phyloP scores from a whole-genome alignment of 2,329 filamentous ascomycete species.

The Paracamarosporium sp. region DNA sequence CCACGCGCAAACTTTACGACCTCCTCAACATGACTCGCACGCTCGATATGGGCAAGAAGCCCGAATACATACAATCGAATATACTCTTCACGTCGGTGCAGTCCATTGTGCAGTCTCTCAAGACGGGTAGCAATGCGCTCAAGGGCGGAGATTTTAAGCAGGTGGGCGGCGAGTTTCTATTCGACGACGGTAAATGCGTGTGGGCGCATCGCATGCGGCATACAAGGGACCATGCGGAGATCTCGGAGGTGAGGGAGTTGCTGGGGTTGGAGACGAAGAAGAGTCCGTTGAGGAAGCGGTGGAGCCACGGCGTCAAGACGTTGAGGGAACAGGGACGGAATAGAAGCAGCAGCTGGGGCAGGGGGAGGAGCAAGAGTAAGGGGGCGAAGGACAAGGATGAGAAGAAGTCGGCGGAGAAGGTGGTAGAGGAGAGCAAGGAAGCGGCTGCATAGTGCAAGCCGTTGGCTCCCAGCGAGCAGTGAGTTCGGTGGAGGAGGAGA shows the following conservation, averaged over 20 bases:
- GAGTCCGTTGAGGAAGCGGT: slow-evolving; percentile 36
- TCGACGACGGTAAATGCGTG: slow-evolving; percentile 71
- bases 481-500: too few species aligned
- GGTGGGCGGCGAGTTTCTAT: slow-evolving; percentile 81
- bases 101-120: slow-evolving; percentile 67
- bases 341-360: slow-evolving; percentile 38
- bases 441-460: slow-evolving; percentile 7
- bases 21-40: slow-evolving; percentile 73
- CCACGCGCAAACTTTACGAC: slow-evolving; percentile 69
- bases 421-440: slow-evolving; percentile 23
- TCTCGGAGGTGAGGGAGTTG: slow-evolving; percentile 69
- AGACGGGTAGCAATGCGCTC: slow-evolving; percentile 64
- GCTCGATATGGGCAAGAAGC: slow-evolving; percentile 65
- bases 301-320: slow-evolving; percentile 42
- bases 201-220: slow-evolving; percentile 87
- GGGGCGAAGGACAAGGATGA: slow-evolving; percentile 23
- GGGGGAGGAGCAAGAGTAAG: slow-evolving; percentile 33
- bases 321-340: slow-evolving; percentile 21
- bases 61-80: slow-evolving; percentile 69
- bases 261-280: slow-evolving; percentile 55
- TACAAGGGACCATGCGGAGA: slow-evolving; percentile 78
- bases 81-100: slow-evolving; percentile 54
- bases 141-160: slow-evolving; percentile 72
- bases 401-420: slow-evolving; percentile 28
- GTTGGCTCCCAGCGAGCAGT: too few species aligned